These are phyloP conservation scores for Speleostelium caveatum DNA, from an alignment of 78 protist genomes.

Conservation along the genomic window DNA sequence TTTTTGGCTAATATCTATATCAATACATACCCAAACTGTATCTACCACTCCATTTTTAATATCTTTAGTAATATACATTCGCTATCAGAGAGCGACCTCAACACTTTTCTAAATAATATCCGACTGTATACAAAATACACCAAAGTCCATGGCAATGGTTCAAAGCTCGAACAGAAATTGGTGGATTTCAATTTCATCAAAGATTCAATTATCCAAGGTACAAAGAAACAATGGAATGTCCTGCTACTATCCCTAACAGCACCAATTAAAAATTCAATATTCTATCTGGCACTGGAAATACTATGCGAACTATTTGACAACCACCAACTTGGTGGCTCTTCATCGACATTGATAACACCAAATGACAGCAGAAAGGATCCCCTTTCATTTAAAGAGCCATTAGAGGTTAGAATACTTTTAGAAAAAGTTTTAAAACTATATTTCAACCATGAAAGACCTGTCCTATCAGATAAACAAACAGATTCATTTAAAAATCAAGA, in stretches of 20 bases:
- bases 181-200: no score
- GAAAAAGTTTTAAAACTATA: constrained; percentile 21
- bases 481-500: background rate
- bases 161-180: no score
- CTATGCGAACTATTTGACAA: background rate
- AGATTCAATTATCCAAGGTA: background rate
- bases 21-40: no score
- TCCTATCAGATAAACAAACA: no score
- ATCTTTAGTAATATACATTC: no score
- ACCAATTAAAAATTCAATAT: background rate
- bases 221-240: background rate
- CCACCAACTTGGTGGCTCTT: background rate
- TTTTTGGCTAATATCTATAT: no score
- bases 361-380: background rate
- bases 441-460: background rate
- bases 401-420: constrained; percentile 36
- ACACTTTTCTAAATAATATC: no score
- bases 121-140: no score
- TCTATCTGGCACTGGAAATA: background rate
- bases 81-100: no score
- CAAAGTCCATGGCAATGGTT: no score
- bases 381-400: constrained; percentile 11
- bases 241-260: background rate
- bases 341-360: background rate
- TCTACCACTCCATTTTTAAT: no score